Evolutionary conservation across 306 rosid genomes (phyloP).

Genomic region (Amphicarpaea edgeworthii): DNA sequence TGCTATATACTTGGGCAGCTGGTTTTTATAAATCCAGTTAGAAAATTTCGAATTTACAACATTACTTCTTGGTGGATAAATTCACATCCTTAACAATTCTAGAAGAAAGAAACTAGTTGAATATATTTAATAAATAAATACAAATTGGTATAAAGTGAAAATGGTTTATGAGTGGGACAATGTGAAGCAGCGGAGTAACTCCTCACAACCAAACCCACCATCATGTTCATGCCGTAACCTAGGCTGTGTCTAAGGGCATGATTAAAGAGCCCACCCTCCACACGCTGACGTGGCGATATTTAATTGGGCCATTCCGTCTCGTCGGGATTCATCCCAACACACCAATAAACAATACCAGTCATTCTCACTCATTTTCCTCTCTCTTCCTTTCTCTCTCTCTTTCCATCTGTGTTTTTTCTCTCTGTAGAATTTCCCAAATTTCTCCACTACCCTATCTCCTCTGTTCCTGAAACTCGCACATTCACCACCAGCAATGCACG

Average conservation of each 20-base stretch:
- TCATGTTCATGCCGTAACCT: conserved; percentile 46
- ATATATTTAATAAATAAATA: too few relatives aligned
- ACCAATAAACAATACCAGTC: conserved; percentile 79
- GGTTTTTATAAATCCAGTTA: neutral
- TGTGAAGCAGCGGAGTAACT: conserved; percentile 18
- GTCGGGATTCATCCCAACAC: conserved; percentile 91
- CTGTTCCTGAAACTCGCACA: conserved; percentile 51
- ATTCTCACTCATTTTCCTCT: conserved; percentile 51
- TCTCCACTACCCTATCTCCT: conserved; percentile 48
- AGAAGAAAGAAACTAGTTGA: too few relatives aligned
- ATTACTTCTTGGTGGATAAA: neutral
- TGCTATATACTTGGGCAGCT: neutral
- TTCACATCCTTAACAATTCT: too few relatives aligned
- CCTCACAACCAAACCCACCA: conserved; percentile 48
- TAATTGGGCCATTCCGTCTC: conserved; percentile 57
- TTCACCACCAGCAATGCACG: conserved; percentile 61
- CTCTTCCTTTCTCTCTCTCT: neutral
- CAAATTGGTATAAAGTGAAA: too few relatives aligned
- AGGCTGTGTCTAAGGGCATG: conserved; percentile 47
- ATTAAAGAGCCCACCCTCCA: conserved; percentile 50
- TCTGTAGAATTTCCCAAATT: conserved; percentile 61
- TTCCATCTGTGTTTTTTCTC: conserved; percentile 60
- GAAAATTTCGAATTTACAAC: neutral
- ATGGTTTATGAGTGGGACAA: neutral
- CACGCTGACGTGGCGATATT: conserved; percentile 56